Conservation (phyloP, 345 rosid genomes). For the Abelmoschus esculentus region DNA sequence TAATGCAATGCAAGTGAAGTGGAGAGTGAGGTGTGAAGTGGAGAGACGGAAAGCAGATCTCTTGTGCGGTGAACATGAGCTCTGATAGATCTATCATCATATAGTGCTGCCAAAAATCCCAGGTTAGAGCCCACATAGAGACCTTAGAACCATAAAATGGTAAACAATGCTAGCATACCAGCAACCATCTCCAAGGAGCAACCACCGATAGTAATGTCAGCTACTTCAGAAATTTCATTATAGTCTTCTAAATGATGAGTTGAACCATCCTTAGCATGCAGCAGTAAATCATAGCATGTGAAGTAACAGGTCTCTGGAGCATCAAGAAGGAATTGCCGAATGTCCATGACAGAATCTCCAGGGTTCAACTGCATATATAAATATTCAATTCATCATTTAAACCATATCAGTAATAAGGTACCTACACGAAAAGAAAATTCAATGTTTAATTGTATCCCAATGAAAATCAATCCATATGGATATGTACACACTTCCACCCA, state of each 20-base stretch:
- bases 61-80: conserved; percentile 92
- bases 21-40: conserved; percentile 85
- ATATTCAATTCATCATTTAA: conserved; percentile 3
- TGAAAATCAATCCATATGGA: not conserved
- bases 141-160: conserved; percentile 6
- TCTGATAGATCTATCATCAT: conserved; percentile 92
- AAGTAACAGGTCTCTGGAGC: conserved; percentile 93
- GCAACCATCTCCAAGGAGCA: conserved; percentile 97
- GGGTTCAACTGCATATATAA: conserved; percentile 70
- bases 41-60: conserved; percentile 81
- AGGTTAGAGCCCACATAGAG: conserved; percentile 19
- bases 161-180: conserved; percentile 34
- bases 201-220: conserved; percentile 81
- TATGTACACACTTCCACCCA: not conserved
- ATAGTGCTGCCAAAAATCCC: conserved; percentile 49
- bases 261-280: conserved; percentile 71
- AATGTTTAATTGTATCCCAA: not conserved
- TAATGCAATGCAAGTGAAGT: conserved; percentile 86
- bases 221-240: conserved; percentile 93
- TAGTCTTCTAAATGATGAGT: conserved; percentile 81
- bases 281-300: conserved; percentile 87
- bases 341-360: conserved; percentile 97
- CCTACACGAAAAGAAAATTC: not conserved
- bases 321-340: conserved; percentile 95
- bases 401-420: not conserved